Percentiles rank a stretch among this genome's conserved stretches.
Conservation (phyloP, 176 grass and related monocot species). For the Triticum dicoccoides region DNA sequence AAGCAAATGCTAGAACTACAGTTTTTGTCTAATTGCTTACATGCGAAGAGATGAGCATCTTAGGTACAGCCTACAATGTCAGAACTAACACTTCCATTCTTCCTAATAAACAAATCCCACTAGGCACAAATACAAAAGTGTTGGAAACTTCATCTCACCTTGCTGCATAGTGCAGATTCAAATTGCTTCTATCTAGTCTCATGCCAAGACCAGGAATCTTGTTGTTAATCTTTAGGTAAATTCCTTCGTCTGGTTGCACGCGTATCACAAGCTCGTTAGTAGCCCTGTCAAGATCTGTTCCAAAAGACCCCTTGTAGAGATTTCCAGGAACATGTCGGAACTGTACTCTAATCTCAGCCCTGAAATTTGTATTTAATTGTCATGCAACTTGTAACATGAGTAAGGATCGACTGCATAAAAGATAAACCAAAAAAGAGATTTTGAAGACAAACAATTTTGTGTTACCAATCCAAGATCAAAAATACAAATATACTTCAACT, state of each 20-base stretch:
- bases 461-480: not conserved
- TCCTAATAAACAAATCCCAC: not conserved
- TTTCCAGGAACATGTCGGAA: constrained; percentile 96
- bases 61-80: not conserved
- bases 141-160: constrained; percentile 49
- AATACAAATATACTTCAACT: not conserved
- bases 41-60: not conserved
- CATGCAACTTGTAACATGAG: not conserved
- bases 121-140: constrained; percentile 4
- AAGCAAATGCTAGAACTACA: not conserved
- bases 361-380: constrained; percentile 33
- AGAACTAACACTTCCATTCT: not conserved
- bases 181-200: constrained; percentile 87
- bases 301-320: constrained; percentile 80
- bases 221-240: constrained; percentile 97
- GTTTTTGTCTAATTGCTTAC: not conserved
- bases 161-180: constrained; percentile 95
- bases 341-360: constrained; percentile 92
- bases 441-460: not conserved
- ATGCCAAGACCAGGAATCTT: constrained; percentile 92
- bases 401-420: not conserved
- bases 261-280: constrained; percentile 96
- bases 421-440: not conserved
- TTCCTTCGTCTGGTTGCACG: constrained; percentile 89
- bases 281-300: constrained; percentile 81